These are phyloP conservation scores for Boletellus dicymbophilus DNA, from an alignment of 1,284 basidiomycete species.

Conservation along the genomic window DNA sequence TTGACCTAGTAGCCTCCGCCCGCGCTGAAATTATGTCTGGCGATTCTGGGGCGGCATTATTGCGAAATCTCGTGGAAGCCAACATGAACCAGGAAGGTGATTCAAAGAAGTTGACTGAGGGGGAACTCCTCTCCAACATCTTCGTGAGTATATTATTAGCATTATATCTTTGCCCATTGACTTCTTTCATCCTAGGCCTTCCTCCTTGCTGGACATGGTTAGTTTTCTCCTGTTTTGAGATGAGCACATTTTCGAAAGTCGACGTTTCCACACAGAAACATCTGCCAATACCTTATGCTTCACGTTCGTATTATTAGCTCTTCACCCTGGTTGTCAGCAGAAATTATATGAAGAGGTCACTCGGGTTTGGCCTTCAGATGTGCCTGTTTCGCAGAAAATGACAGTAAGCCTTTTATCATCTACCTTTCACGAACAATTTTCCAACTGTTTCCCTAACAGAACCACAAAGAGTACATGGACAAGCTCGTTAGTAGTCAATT, in stretches of 20 bases:
- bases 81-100: conserved; percentile 40
- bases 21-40: conserved; percentile 32
- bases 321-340: conserved; percentile 46
- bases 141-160: conserved; percentile 41
- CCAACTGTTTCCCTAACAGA: too few species aligned
- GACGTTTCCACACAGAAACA: conserved; percentile 37
- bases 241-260: too few species aligned
- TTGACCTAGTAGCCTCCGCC: conserved; percentile 39
- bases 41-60: conserved; percentile 36
- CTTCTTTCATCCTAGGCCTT: conserved; percentile 32
- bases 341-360: conserved; percentile 43
- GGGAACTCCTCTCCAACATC: conserved; percentile 45
- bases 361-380: conserved; percentile 36
- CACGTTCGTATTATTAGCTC: conserved; percentile 42
- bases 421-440: background rate
- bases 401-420: conserved; percentile 10
- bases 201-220: conserved; percentile 37
- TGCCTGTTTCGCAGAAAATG: conserved; percentile 17
- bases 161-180: background rate
- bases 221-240: conserved; percentile 1
- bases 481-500: conserved; percentile 34
- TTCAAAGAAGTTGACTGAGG: conserved; percentile 38
- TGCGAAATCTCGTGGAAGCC: conserved; percentile 47
- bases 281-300: conserved; percentile 46
- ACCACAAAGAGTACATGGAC: conserved; percentile 37